Conservation (phyloP, 2,329 filamentous ascomycete species). For the Keithomyces neogunnii region DNA sequence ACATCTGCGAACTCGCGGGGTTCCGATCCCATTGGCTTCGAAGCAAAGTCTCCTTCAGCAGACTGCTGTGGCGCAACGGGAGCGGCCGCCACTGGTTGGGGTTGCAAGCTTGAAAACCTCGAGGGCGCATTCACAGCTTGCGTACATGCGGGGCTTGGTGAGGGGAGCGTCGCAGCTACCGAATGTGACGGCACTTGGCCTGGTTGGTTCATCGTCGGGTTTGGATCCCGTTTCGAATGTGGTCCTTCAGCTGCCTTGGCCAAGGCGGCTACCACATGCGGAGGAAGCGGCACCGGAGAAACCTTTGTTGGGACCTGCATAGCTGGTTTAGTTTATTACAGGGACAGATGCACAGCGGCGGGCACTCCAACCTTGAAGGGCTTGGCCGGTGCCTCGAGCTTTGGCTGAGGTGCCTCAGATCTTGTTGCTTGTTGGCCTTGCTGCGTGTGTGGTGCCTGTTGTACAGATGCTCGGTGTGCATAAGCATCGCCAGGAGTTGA, state of each 20-base stretch:
- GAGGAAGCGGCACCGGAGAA: constrained; percentile 35
- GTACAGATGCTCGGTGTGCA: not conserved
- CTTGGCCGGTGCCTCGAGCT: constrained; percentile 17
- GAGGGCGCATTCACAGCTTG: not conserved
- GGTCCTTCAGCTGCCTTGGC: constrained; percentile 3
- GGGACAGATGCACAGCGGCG: constrained; percentile 14
- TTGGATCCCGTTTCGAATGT: not conserved
- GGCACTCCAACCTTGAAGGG: constrained; percentile 24
- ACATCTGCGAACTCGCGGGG: constrained; percentile 32
- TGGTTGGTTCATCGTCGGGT: not conserved
- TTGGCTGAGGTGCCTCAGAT: constrained; percentile 14
- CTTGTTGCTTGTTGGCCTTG: not conserved
- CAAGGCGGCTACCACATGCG: constrained; percentile 34
- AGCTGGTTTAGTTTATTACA: constrained; percentile 20
- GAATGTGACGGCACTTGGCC: not conserved
- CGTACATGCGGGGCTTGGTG: not conserved
- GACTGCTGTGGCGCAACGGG: not conserved
- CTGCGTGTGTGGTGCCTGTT: constrained; percentile 1
- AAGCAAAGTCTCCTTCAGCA: not conserved
- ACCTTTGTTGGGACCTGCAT: constrained; percentile 29
- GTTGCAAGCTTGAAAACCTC: not conserved
- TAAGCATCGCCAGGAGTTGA: not conserved
- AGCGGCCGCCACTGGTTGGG: not conserved
- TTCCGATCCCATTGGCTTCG: not conserved
- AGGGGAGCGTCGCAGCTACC: not conserved